Percentiles rank a stretch among this genome's conserved stretches.
These are phyloP conservation scores for Laburnicola sp. DNA, from an alignment of 2,329 filamentous ascomycete species.

Conservation along the genomic window DNA sequence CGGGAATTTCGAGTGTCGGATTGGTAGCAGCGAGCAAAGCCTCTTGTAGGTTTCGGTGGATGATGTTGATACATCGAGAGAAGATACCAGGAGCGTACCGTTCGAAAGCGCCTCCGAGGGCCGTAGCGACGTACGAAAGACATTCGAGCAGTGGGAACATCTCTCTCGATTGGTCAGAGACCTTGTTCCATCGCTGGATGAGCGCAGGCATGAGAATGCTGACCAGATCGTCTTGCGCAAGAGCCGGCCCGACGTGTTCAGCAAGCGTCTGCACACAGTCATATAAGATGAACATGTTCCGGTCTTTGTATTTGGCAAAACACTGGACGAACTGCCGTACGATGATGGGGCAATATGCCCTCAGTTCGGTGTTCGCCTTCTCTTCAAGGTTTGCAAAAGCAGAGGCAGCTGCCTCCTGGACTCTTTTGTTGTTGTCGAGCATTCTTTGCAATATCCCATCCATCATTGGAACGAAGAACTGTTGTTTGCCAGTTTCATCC, in stretches of 20 bases:
- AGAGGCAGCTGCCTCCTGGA: slow-evolving; percentile 93
- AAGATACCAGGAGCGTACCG: slow-evolving; percentile 89
- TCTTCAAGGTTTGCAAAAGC: slow-evolving; percentile 96
- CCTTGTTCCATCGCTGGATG: slow-evolving; percentile 82
- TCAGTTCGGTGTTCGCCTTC: slow-evolving; percentile 78
- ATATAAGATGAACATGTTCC: slow-evolving; percentile 98
- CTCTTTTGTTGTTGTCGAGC: slow-evolving; percentile 96
- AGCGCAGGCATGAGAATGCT: slow-evolving; percentile 89
- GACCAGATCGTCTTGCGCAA: slow-evolving; percentile 81
- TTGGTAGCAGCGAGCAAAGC: slow-evolving; percentile 71
- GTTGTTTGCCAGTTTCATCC: slow-evolving; percentile 66
- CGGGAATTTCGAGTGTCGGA: slow-evolving; percentile 71
- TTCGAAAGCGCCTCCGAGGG: slow-evolving; percentile 78
- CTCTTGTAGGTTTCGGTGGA: slow-evolving; percentile 87
- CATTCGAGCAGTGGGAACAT: slow-evolving; percentile 96
- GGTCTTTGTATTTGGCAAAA: slow-evolving; percentile 95
- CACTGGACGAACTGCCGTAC: slow-evolving; percentile 89
- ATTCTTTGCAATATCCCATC: slow-evolving; percentile 92
- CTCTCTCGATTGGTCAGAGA: slow-evolving; percentile 86
- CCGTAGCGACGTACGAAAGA: slow-evolving; percentile 88
- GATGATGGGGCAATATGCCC: slow-evolving; percentile 86
- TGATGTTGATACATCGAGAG: slow-evolving; percentile 82
- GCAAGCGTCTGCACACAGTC: slow-evolving; percentile 97
- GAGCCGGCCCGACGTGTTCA: slow-evolving; percentile 80
- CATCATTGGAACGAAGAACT: slow-evolving; percentile 95